phyloP scores from a whole-genome alignment of 139 green algal species.

The Tetraselmis striata region DNA sequence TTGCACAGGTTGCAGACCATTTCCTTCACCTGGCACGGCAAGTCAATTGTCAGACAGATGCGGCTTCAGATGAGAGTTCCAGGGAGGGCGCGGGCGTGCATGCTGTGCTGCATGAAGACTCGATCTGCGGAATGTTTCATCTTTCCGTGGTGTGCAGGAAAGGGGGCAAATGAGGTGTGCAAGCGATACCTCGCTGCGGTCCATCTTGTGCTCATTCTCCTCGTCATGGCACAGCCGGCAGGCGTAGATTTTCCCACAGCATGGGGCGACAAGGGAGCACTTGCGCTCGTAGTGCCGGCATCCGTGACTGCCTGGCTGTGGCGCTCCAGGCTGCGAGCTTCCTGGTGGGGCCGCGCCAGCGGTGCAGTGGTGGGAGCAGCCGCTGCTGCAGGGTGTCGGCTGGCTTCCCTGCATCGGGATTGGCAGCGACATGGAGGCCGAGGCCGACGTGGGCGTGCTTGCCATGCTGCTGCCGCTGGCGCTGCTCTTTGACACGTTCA shows the following conservation, averaged over 20 bases:
- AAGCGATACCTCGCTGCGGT: conserved; percentile 43
- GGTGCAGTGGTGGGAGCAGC: not conserved
- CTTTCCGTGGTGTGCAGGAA: too few species aligned
- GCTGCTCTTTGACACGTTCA: not conserved
- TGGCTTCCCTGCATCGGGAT: too few species aligned
- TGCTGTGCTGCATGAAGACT: not conserved
- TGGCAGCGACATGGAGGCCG: not conserved
- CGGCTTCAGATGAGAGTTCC: not conserved
- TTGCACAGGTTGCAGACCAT: conserved; percentile 90
- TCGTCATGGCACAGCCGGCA: conserved; percentile 96
- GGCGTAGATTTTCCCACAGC: conserved; percentile 69
- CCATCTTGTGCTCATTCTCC: conserved; percentile 72
- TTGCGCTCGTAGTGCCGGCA: conserved; percentile 68
- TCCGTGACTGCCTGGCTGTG: conserved; percentile 34
- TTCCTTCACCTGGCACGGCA: conserved; percentile 36
- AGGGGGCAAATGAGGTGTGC: too few species aligned
- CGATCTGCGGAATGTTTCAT: too few species aligned
- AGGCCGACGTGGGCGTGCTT: not conserved
- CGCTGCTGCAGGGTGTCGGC: not conserved
- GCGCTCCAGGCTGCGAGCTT: too few species aligned
- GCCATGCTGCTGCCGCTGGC: conserved; percentile 2
- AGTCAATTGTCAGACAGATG: not conserved
- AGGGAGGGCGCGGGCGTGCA: too few species aligned
- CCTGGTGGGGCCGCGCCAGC: conserved; percentile 30
- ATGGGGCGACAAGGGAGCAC: conserved; percentile 73